A percentile compares a stretch with the other conserved stretches of the same genome.
These are phyloP conservation scores for Durusdinium trenchii DNA, from an alignment of 73 alveolate genomes.

Conservation along the genomic window DNA sequence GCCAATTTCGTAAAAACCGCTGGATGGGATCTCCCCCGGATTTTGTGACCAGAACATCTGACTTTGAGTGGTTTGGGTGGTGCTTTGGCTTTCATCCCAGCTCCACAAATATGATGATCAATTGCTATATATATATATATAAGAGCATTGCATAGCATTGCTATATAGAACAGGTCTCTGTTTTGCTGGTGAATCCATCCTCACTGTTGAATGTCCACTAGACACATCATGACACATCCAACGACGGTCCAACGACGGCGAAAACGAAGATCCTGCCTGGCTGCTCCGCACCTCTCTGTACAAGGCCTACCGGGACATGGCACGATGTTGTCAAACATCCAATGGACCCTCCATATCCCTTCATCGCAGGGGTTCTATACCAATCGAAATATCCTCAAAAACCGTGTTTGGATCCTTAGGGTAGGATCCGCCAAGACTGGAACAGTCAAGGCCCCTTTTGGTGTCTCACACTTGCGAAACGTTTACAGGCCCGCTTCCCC, in stretches of 20 bases:
- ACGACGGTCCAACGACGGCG: neutral
- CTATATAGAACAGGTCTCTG: neutral
- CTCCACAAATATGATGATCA: no score
- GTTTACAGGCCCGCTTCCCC: no score
- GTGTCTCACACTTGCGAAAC: neutral
- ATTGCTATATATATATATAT: neutral
- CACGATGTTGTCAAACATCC: neutral
- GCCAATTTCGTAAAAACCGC: no score
- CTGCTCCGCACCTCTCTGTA: slow-evolving; percentile 76
- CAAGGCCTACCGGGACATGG: slow-evolving; percentile 10
- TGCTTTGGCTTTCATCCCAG: no score
- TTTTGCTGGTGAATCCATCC: neutral
- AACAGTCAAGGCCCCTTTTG: neutral
- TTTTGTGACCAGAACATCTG: no score
- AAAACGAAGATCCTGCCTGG: slow-evolving; percentile 31
- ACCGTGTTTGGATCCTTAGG: neutral
- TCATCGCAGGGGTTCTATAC: neutral
- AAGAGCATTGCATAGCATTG: neutral
- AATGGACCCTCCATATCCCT: neutral
- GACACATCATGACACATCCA: neutral
- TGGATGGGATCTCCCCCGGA: no score
- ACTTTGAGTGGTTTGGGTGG: no score
- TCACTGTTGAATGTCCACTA: neutral
- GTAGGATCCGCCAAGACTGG: neutral
- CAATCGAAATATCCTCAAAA: neutral